Base-by-base conservation (phyloP, 306 rosid species). In the Sindora glabra region DNA sequence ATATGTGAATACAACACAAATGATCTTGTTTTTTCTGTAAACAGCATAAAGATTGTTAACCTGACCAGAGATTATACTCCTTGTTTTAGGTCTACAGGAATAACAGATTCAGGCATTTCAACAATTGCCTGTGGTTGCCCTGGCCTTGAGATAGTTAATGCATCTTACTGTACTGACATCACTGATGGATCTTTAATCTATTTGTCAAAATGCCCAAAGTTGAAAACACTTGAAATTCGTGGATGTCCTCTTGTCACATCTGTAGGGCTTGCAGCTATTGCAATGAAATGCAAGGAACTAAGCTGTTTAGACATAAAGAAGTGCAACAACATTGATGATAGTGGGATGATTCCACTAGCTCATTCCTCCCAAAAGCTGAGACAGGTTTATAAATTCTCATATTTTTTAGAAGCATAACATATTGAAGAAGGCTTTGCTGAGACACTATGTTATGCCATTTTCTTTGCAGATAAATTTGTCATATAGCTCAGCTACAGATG, bases 381-480 rank as follows among this genome's bases (percentile, higher is more conserved):
- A 86, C 94, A 82, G 89, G 99, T 92, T 69, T 36, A 1, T 56
- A 59, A 58, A 13, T 51, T 59, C 44, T 42, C 45, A 33, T 22
- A 25, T 58, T 36, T 57, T 46, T 18, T 36, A 2, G 19, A 48
- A 80, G 29, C 66, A 44, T 37, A 26, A 40, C 26, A 34, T 45
- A 30, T 65, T 2, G 34, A 19, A 10, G 64, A 53, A 46, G 24
- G 30, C 8, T 17, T 19, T 42, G 52, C 50, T 6, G 16, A 24
- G 62, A 50, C 53, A 59, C 48, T 62, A 18, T 68, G 19, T n/a
- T 32, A 37, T 48, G 14, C 69, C 24, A 7, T 41, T 56, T 59
- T 61, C 41, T 48, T 59, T 56, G 83, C 95, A 92, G 99, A 92
- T 92, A 74, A 92, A 89, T 63, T 59, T 92, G 74, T 92, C 99